phyloP scores from a whole-genome alignment of 2,329 filamentous ascomycete species.

The Magnaporthiopsis incrustans region DNA sequence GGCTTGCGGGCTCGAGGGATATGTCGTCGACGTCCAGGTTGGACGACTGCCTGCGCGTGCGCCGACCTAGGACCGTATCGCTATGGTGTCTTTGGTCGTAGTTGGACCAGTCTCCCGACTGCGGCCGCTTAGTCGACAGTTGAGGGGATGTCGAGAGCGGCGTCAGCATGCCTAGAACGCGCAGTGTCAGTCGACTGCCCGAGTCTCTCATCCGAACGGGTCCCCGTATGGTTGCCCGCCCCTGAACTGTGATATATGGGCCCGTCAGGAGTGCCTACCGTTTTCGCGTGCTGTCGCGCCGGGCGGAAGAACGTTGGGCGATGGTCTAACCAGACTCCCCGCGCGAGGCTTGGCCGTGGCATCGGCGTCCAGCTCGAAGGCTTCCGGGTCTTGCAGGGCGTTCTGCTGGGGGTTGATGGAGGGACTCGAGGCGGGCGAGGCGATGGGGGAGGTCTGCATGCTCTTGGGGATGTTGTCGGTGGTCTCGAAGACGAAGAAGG shows the following conservation, averaged over 20 bases:
- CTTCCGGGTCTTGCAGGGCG: constrained; percentile 59
- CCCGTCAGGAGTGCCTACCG: constrained; percentile 18
- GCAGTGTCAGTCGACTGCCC: constrained; percentile 10
- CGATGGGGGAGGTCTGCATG: constrained; percentile 87
- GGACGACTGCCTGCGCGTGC: constrained; percentile 29
- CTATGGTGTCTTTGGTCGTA: constrained; percentile 38
- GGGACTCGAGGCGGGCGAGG: constrained; percentile 83
- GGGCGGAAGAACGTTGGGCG: constrained; percentile 33
- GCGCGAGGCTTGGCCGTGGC: constrained; percentile 26
- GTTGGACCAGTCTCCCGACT: constrained; percentile 44
- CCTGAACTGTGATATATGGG: not conserved
- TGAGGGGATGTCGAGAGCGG: constrained; percentile 47
- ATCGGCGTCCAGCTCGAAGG: constrained; percentile 54
- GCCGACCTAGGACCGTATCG: constrained; percentile 44
- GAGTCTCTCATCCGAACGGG: not conserved
- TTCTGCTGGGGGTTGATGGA: constrained; percentile 45
- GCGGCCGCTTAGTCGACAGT: constrained; percentile 34
- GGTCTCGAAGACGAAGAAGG: constrained; percentile 98
- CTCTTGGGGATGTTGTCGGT: constrained; percentile 85
- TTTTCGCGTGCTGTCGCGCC: constrained; percentile 23
- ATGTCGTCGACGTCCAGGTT: constrained; percentile 24
- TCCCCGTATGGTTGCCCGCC: no score
- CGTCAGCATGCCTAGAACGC: constrained; percentile 36
- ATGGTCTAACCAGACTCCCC: constrained; percentile 33
- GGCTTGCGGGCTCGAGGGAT: constrained; percentile 29